These are phyloP conservation scores for Rhodosporidiobolus sp. DNA, from an alignment of 768 basidiomycete genomes.

Conservation along the genomic window DNA sequence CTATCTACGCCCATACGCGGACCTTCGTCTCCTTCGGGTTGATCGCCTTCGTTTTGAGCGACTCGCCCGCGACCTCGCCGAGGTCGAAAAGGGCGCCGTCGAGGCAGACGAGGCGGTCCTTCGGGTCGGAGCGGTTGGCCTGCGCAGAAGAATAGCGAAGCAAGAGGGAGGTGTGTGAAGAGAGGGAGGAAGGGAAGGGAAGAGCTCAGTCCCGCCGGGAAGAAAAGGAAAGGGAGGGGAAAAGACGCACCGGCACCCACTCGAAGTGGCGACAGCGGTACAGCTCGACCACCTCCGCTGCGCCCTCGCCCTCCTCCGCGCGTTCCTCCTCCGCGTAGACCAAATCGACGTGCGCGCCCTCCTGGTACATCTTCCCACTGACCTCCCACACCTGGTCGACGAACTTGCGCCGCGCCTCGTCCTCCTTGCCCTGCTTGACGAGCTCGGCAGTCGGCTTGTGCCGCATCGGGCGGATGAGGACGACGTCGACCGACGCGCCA, in stretches of 20 bases:
- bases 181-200: too few relatives aligned
- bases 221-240: neutral
- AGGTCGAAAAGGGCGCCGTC: conserved; percentile 73
- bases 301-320: conserved; percentile 23
- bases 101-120: conserved; percentile 67
- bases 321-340: conserved; percentile 56
- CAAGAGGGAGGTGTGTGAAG: neutral
- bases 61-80: conserved; percentile 56
- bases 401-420: conserved; percentile 56
- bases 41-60: conserved; percentile 28
- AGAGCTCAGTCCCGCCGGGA: too few relatives aligned
- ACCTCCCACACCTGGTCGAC: conserved; percentile 58
- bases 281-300: conserved; percentile 66
- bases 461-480: conserved; percentile 69
- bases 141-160: neutral
- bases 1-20: conserved; percentile 8
- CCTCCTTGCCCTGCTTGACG: conserved; percentile 49
- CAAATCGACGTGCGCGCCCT: conserved; percentile 67
- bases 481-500: conserved; percentile 62
- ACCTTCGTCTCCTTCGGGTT: neutral
- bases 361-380: conserved; percentile 68
- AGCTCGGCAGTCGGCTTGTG: conserved; percentile 53
- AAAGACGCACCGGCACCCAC: conserved; percentile 67
- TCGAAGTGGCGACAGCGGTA: conserved; percentile 75
- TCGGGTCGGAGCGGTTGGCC: conserved; percentile 45